A percentile compares a stretch with the other conserved stretches of the same genome.
Conservation (phyloP, 2,329 filamentous ascomycete species). For the Tympanopsis confertula region DNA sequence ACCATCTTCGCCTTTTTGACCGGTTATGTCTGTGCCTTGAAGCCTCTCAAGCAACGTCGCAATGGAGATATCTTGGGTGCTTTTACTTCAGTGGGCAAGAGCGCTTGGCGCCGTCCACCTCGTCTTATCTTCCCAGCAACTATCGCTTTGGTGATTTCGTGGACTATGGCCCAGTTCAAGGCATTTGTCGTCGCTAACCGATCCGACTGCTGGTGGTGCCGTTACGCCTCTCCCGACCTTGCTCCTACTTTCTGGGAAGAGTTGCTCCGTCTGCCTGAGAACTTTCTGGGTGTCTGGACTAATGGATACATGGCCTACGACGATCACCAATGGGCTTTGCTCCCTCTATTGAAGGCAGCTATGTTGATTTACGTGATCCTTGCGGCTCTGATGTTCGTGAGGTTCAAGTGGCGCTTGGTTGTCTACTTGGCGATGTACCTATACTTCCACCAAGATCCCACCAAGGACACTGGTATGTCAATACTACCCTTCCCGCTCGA, state of each 20-base stretch:
- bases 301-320: constrained; percentile 37
- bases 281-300: constrained; percentile 35
- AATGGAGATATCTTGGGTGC: constrained; percentile 28
- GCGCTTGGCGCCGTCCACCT: constrained; percentile 37
- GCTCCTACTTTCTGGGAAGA: constrained; percentile 30
- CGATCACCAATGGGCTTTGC: constrained; percentile 41
- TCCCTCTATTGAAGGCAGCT: constrained; percentile 32
- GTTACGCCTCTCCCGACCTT: constrained; percentile 31
- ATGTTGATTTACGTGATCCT: constrained; percentile 36
- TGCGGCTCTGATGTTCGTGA: constrained; percentile 32
- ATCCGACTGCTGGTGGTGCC: constrained; percentile 37
- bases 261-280: constrained; percentile 27
- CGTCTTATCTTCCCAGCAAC: constrained; percentile 38
- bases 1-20: constrained; percentile 44
- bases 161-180: constrained; percentile 35
- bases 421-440: constrained; percentile 30
- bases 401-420: constrained; percentile 32
- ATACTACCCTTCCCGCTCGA: constrained; percentile 4
- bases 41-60: constrained; percentile 36
- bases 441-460: constrained; percentile 30
- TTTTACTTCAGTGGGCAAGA: constrained; percentile 34
- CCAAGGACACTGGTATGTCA: constrained; percentile 14
- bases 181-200: constrained; percentile 25
- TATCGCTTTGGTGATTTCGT: constrained; percentile 37
- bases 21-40: constrained; percentile 41